phyloP scores from a whole-genome alignment of 805 yeast species.

The Saccharomycopsis guyanensis region DNA sequence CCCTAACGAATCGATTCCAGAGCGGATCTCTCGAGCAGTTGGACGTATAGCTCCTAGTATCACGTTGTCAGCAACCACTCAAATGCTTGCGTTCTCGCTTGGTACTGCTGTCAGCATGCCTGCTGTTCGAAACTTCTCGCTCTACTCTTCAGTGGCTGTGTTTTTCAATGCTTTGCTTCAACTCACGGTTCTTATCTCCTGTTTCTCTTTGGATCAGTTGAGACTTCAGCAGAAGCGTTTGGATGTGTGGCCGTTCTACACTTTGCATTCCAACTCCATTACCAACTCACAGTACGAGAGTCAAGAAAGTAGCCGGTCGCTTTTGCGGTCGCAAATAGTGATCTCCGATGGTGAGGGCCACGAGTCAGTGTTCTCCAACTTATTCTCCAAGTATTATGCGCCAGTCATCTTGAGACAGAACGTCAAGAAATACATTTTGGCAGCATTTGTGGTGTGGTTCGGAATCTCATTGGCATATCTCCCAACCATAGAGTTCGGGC shows the following conservation, averaged over 20 bases:
- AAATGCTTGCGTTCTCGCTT: slow-evolving; percentile 67
- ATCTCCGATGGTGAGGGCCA: slow-evolving; percentile 4
- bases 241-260: slow-evolving; percentile 56
- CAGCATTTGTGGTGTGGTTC: slow-evolving; percentile 52
- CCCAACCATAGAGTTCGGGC: slow-evolving; percentile 67
- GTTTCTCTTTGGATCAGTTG: slow-evolving; percentile 58
- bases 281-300: slow-evolving; percentile 1
- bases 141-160: slow-evolving; percentile 84
- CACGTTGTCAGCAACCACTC: slow-evolving; percentile 66
- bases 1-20: slow-evolving; percentile 43
- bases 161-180: slow-evolving; percentile 70
- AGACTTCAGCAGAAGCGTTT: slow-evolving; percentile 51
- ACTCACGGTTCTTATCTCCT: slow-evolving; percentile 70
- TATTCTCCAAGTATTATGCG: slow-evolving; percentile 46
- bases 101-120: slow-evolving; percentile 89
- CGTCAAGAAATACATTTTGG: slow-evolving; percentile 40
- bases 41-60: slow-evolving; percentile 84
- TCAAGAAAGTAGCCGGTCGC: slow-evolving; percentile 8
- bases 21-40: slow-evolving; percentile 56
- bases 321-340: slow-evolving; percentile 8
- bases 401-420: slow-evolving; percentile 47
- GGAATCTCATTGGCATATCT: slow-evolving; percentile 61
- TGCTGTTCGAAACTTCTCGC: slow-evolving; percentile 89
- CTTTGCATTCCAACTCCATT: slow-evolving; percentile 17
- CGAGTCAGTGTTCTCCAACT: slow-evolving; percentile 30